Percentiles rank a stretch among this genome's conserved stretches.
Evolutionary conservation across 2,329 filamentous ascomycete species (phyloP).

Genomic region (Hymenoscyphus albidus): DNA sequence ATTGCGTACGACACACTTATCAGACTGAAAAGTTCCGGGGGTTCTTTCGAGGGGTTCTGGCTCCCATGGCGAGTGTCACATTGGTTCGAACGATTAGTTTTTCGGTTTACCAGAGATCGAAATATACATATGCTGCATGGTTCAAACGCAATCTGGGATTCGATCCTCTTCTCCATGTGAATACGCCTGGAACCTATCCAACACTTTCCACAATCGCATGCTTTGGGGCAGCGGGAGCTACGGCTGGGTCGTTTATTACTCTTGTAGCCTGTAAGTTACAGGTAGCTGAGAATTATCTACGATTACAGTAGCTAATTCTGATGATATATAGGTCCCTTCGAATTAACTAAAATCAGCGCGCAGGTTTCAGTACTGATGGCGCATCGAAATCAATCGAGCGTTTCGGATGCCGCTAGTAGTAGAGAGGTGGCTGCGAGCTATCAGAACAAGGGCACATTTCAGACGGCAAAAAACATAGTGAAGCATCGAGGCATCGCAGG

Average conservation of each 20-base stretch:
- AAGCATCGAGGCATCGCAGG: constrained; percentile 69
- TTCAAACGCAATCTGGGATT: constrained; percentile 63
- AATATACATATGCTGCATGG: constrained; percentile 68
- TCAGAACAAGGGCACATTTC: constrained; percentile 72
- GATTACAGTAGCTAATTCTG: constrained; percentile 16
- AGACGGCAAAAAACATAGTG: constrained; percentile 73
- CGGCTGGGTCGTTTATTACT: constrained; percentile 75
- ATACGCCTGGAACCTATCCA: constrained; percentile 65
- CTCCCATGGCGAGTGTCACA: constrained; percentile 76
- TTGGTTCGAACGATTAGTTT: constrained; percentile 75
- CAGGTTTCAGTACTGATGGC: constrained; percentile 79
- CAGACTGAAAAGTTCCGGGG: constrained; percentile 66
- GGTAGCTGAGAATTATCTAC: background rate
- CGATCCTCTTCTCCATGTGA: constrained; percentile 71
- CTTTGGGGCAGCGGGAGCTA: constrained; percentile 74
- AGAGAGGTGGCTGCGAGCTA: constrained; percentile 59
- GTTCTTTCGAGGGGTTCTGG: constrained; percentile 79
- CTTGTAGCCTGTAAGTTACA: constrained; percentile 64
- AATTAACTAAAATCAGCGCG: constrained; percentile 83
- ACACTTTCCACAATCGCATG: constrained; percentile 70
- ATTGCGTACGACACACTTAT: constrained; percentile 75
- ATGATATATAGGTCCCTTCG: constrained; percentile 62
- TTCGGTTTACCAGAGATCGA: constrained; percentile 74
- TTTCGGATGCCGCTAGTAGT: constrained; percentile 32
- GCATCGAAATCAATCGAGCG: constrained; percentile 44